These are phyloP conservation scores for Penicillium egyptiacum DNA, from an alignment of 495 filamentous ascomycete species.

Conservation along the genomic window DNA sequence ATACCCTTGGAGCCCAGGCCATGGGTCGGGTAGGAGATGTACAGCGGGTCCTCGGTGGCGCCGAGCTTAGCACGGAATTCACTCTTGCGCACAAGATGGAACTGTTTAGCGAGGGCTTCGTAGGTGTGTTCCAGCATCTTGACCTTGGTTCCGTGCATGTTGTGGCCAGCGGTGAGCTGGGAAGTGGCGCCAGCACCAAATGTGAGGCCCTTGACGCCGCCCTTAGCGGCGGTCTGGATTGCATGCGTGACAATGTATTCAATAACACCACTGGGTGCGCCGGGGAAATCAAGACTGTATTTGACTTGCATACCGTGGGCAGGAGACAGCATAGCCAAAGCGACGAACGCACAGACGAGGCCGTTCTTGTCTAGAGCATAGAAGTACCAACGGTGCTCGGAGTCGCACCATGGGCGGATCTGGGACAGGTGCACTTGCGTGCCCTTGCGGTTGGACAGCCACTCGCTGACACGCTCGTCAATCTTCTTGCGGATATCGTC, in stretches of 20 bases:
- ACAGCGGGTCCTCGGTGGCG: constrained; percentile 71
- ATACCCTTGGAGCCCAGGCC: constrained; percentile 74
- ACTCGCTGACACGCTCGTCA: constrained; percentile 71
- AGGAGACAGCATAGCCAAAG: constrained; percentile 71
- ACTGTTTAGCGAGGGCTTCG: constrained; percentile 70
- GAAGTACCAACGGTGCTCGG: constrained; percentile 76
- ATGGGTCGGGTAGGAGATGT: constrained; percentile 78
- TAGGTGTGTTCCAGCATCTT: constrained; percentile 75
- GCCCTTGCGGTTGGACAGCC: constrained; percentile 75
- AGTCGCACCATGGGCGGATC: constrained; percentile 78
- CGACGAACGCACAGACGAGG: constrained; percentile 68
- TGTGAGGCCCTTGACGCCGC: constrained; percentile 66
- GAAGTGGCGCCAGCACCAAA: constrained; percentile 75
- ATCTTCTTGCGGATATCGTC: constrained; percentile 63
- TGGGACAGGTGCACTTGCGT: constrained; percentile 83
- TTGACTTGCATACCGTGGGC: constrained; percentile 84
- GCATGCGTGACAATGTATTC: constrained; percentile 75
- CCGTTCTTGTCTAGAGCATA: constrained; percentile 68
- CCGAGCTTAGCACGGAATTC: constrained; percentile 88
- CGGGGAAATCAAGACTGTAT: constrained; percentile 82
- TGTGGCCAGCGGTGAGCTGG: constrained; percentile 68
- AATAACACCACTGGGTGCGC: constrained; percentile 73
- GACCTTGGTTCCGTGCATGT: constrained; percentile 69
- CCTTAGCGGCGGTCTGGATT: constrained; percentile 64
- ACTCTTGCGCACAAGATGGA: constrained; percentile 76